A percentile compares a stretch with the other conserved stretches of the same genome.
Conservation (phyloP, 2,329 filamentous ascomycete genomes). For the Chaetomium strumarium region DNA sequence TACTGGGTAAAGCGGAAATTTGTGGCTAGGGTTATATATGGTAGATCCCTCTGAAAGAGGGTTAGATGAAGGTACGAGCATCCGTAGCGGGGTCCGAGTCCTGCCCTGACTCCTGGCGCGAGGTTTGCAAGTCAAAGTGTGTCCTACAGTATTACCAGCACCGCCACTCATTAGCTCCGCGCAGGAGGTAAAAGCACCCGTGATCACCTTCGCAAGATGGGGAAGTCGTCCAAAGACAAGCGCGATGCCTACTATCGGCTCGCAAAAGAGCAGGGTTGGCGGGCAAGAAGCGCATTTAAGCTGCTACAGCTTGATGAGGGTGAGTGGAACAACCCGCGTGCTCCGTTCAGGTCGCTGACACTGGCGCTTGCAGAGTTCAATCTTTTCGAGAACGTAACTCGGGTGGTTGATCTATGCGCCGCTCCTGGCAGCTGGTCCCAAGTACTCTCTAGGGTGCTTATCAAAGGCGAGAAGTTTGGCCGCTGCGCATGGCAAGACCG, state of each 20-base stretch:
- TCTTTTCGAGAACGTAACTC: constrained; percentile 80
- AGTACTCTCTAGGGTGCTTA: constrained; percentile 85
- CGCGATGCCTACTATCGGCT: constrained; percentile 96
- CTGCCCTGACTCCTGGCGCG: too few species aligned
- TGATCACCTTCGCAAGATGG: constrained; percentile 51
- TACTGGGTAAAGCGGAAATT: too few species aligned
- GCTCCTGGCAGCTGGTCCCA: constrained; percentile 97
- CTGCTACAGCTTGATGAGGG: constrained; percentile 87
- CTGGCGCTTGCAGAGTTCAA: constrained; percentile 66
- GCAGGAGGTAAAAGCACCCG: not conserved
- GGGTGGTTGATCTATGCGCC: constrained; percentile 93
- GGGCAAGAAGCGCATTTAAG: constrained; percentile 93
- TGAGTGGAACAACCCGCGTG: constrained; percentile 26
- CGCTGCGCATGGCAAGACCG: constrained; percentile 81
- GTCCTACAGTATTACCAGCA: too few species aligned
- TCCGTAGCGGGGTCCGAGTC: too few species aligned
- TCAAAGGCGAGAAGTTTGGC: constrained; percentile 89
- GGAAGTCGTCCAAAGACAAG: constrained; percentile 98
- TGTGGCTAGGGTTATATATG: too few species aligned
- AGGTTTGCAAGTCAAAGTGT: too few species aligned
- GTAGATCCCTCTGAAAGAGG: too few species aligned
- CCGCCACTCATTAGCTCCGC: too few species aligned
- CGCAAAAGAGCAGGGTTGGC: constrained; percentile 98
- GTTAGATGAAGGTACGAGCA: too few species aligned
- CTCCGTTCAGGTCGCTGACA: not conserved